phyloP scores from a whole-genome alignment of 129 eudicot species.

The Logfia minima region DNA sequence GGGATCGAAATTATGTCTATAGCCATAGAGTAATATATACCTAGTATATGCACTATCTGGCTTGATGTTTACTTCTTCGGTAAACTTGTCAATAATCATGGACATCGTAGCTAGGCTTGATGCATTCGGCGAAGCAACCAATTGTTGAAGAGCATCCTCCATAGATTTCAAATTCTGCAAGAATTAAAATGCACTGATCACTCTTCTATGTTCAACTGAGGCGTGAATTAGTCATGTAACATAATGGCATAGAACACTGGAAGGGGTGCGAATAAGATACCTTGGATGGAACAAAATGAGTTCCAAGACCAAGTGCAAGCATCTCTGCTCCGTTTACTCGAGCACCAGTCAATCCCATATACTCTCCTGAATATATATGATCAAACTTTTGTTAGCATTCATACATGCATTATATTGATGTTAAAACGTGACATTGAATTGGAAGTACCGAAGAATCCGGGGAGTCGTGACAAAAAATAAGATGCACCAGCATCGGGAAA shows the following conservation, averaged over 20 bases:
- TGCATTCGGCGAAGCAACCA: conserved; percentile 24
- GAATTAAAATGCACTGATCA: not conserved
- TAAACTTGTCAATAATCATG: conserved; percentile 26
- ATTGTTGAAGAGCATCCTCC: conserved; percentile 32
- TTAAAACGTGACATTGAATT: not conserved
- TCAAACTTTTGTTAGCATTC: not conserved
- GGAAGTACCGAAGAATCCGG: conserved; percentile 47
- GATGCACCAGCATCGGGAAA: conserved; percentile 61
- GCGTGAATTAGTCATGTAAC: not conserved
- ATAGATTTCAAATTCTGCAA: conserved; percentile 29
- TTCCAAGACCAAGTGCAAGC: conserved; percentile 64
- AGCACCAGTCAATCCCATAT: conserved; percentile 49
- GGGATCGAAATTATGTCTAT: not conserved
- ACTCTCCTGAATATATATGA: conserved; percentile 39
- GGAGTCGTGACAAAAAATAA: conserved; percentile 46
- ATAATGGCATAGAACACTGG: not conserved
- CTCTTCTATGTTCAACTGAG: not conserved
- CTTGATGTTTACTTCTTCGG: conserved; percentile 25
- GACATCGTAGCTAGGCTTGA: conserved; percentile 14
- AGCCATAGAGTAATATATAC: not conserved
- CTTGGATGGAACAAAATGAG: conserved; percentile 56
- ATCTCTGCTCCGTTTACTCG: conserved; percentile 48
- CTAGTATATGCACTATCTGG: conserved; percentile 24
- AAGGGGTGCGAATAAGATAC: conserved; percentile 23
- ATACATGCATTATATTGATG: not conserved